Conservation (phyloP, 768 basidiomycete genomes). For the Butyriboletus loyo region DNA sequence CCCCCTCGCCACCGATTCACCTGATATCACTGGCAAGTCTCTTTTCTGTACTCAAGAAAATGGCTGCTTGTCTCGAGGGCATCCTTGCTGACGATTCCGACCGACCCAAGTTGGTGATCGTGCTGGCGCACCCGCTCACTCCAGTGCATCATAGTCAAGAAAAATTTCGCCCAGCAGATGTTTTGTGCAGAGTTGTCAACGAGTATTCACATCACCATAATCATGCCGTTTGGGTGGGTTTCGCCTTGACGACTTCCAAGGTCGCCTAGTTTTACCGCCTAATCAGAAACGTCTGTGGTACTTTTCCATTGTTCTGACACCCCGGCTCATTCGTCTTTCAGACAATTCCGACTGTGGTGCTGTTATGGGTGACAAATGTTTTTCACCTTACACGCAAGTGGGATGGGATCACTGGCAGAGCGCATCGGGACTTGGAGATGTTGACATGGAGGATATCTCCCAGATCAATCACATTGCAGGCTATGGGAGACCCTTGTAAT, state of each 20-base stretch:
- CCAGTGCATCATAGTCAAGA: background rate
- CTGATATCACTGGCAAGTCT: background rate
- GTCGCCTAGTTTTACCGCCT: slow-evolving; percentile 4
- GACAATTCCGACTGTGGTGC: slow-evolving; percentile 4
- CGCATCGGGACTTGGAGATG: background rate
- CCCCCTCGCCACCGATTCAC: background rate
- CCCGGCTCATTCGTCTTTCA: background rate
- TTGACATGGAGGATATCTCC: slow-evolving; percentile 1
- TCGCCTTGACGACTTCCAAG: slow-evolving; percentile 14
- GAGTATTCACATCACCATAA: slow-evolving; percentile 2
- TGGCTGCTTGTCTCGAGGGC: background rate
- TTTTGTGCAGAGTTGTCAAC: slow-evolving; percentile 1
- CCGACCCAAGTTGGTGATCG: slow-evolving; percentile 10
- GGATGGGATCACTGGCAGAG: slow-evolving; percentile 21
- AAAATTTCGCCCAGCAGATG: slow-evolving; percentile 1
- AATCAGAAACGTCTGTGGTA: background rate
- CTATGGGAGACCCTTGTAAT: background rate
- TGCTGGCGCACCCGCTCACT: slow-evolving; percentile 7
- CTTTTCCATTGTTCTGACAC: no score
- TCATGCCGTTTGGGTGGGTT: slow-evolving; percentile 14
- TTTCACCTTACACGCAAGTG: slow-evolving; percentile 5
- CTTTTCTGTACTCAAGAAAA: background rate
- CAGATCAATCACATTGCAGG: background rate
- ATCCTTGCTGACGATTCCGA: background rate
- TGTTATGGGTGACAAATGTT: background rate